phyloP scores from a whole-genome alignment of 2,329 filamentous ascomycete genomes.

The Clonostachys sp. region DNA sequence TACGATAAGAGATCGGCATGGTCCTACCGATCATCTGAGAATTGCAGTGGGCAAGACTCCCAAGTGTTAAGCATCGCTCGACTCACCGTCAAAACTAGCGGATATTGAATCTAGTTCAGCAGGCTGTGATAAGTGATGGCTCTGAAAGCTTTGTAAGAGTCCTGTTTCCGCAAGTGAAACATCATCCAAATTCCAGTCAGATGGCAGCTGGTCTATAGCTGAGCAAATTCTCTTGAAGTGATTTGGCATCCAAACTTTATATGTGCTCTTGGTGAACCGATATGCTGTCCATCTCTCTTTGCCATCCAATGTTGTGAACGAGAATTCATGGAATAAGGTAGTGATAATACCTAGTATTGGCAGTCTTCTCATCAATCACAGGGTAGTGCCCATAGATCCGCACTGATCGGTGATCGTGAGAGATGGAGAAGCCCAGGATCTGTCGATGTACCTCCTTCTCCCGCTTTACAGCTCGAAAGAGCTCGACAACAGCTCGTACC shows the following conservation, averaged over 20 bases:
- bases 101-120: too few species aligned
- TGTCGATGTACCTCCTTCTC: constrained; percentile 30
- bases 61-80: too few species aligned
- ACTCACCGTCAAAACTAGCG: too few species aligned
- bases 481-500: constrained; percentile 27
- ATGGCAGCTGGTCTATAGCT: constrained; percentile 1
- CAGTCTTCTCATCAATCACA: constrained; percentile 18
- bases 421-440: constrained; percentile 37
- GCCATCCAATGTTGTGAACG: constrained; percentile 14
- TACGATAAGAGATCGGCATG: too few species aligned
- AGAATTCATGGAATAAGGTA: constrained; percentile 25
- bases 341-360: constrained; percentile 26
- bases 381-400: constrained; percentile 35
- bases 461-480: constrained; percentile 27
- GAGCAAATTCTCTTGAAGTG: constrained; percentile 2
- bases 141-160: neutral
- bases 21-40: too few species aligned
- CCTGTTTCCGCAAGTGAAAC: neutral
- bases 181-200: neutral
- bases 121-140: neutral
- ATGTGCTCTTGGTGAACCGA: constrained; percentile 2
- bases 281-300: constrained; percentile 4
- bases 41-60: too few species aligned
- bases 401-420: constrained; percentile 16
- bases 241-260: constrained; percentile 1